A percentile compares a stretch with the other conserved stretches of the same genome.
These are phyloP conservation scores for Tephrocybe sp. DNA, from an alignment of 768 basidiomycete genomes.

Conservation along the genomic window DNA sequence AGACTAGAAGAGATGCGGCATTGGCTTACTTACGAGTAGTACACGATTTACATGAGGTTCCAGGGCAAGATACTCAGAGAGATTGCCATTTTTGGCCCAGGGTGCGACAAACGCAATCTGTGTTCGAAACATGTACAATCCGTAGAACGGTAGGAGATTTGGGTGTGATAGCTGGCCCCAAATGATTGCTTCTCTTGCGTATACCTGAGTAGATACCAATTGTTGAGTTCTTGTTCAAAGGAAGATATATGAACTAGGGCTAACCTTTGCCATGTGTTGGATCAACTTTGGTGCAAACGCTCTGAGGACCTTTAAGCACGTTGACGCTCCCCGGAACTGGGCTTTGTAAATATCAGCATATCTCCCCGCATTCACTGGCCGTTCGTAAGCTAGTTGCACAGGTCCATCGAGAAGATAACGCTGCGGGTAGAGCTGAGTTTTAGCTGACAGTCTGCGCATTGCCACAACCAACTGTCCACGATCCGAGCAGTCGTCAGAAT, in stretches of 20 bases:
- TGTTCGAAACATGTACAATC: too few relatives aligned
- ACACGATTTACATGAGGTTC: constrained; percentile 13
- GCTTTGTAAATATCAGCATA: constrained; percentile 4
- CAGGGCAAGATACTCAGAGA: too few relatives aligned
- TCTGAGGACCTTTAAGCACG: constrained; percentile 10
- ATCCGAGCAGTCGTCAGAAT: background rate
- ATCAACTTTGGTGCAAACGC: background rate
- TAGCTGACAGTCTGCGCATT: constrained; percentile 7
- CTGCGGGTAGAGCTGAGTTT: constrained; percentile 8
- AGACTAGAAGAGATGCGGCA: background rate
- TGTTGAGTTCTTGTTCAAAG: background rate
- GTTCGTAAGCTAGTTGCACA: background rate
- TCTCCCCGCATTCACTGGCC: background rate
- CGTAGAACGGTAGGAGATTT: too few relatives aligned
- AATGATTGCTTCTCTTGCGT: too few relatives aligned
- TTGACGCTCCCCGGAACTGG: background rate
- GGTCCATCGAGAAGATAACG: background rate
- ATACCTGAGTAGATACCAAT: constrained; percentile 1
- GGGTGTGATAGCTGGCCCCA: too few relatives aligned
- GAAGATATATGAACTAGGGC: background rate
- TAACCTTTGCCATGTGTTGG: constrained; percentile 1
- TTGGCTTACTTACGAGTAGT: background rate
- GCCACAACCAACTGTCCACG: constrained; percentile 5
- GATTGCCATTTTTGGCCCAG: too few relatives aligned
- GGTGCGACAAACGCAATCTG: too few relatives aligned